A percentile compares a stretch with the other conserved stretches of the same genome.
These are phyloP conservation scores for Telfairia occidentalis DNA, from an alignment of 331 rosid genomes.

Conservation along the genomic window DNA sequence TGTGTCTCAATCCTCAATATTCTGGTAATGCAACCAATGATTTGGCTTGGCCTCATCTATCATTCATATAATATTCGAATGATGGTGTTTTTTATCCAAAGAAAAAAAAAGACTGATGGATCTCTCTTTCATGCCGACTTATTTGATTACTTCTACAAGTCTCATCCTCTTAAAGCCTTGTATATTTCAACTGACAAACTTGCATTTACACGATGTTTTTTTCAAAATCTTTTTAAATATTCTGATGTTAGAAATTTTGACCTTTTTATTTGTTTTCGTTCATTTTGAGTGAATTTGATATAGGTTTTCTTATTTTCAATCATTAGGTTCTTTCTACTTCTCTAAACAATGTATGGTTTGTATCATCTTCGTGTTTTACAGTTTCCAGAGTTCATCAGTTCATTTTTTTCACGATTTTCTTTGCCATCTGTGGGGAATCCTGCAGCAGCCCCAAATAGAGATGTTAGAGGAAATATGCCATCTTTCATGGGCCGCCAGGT, in stretches of 20 bases:
- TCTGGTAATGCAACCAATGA: background rate
- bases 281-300: background rate
- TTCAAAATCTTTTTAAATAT: background rate
- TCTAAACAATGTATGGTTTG: constrained; percentile 16
- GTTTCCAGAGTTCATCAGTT: constrained; percentile 62
- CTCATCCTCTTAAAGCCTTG: background rate
- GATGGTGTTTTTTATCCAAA: background rate
- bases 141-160: background rate
- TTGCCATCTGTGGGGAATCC: constrained; percentile 65
- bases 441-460: constrained; percentile 47
- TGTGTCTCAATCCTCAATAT: background rate
- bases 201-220: background rate
- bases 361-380: constrained; percentile 26
- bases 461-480: constrained; percentile 39
- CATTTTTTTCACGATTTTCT: constrained; percentile 57
- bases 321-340: constrained; percentile 5
- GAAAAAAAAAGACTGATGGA: background rate
- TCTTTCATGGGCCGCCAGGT: constrained; percentile 50
- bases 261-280: background rate
- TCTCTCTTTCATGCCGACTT: background rate
- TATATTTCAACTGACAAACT: background rate
- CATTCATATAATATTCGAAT: background rate
- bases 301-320: background rate
- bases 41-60: background rate
- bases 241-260: background rate